These are phyloP conservation scores for Neoboletus brunneissimus DNA, from an alignment of 768 basidiomycete genomes.

Conservation along the genomic window DNA sequence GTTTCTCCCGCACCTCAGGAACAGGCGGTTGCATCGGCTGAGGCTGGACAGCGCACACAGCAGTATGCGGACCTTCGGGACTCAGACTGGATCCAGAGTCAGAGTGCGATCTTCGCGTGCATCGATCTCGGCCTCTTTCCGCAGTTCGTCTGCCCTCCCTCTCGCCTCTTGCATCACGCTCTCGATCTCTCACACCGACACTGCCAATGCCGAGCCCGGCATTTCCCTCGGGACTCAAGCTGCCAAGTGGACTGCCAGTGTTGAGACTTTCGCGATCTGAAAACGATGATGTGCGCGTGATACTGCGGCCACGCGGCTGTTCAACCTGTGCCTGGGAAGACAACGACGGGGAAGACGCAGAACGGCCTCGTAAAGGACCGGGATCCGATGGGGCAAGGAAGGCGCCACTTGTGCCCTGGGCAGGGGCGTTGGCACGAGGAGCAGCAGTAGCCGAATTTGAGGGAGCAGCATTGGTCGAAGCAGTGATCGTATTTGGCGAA, in stretches of 20 bases:
- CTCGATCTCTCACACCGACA: conserved; percentile 35
- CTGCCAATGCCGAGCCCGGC: conserved; percentile 30
- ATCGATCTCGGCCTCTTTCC: conserved; percentile 32
- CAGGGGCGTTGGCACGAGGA: conserved; percentile 10
- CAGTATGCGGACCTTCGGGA: conserved; percentile 23
- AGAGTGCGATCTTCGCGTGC: conserved; percentile 25
- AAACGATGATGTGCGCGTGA: conserved; percentile 53
- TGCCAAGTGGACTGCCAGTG: conserved; percentile 37
- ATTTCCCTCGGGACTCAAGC: conserved; percentile 39
- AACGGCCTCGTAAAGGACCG: conserved; percentile 22
- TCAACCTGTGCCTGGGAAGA: conserved; percentile 33
- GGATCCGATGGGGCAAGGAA: conserved; percentile 29
- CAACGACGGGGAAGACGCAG: conserved; percentile 34
- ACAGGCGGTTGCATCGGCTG: conserved; percentile 9
- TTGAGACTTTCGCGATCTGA: conserved; percentile 47
- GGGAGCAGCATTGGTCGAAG: conserved; percentile 11
- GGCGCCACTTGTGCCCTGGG: conserved; percentile 18
- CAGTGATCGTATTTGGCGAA: conserved; percentile 34
- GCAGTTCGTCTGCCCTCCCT: conserved; percentile 27
- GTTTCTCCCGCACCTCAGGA: conserved; percentile 16
- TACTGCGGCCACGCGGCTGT: conserved; percentile 50
- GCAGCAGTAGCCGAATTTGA: conserved; percentile 6
- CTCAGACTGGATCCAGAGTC: conserved; percentile 38
- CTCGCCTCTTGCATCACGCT: conserved; percentile 21
- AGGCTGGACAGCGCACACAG: background rate